A percentile compares a stretch with the other conserved stretches of the same genome.
Conservation (phyloP, 352 stramenopile species). For the Globisporangium solare region DNA sequence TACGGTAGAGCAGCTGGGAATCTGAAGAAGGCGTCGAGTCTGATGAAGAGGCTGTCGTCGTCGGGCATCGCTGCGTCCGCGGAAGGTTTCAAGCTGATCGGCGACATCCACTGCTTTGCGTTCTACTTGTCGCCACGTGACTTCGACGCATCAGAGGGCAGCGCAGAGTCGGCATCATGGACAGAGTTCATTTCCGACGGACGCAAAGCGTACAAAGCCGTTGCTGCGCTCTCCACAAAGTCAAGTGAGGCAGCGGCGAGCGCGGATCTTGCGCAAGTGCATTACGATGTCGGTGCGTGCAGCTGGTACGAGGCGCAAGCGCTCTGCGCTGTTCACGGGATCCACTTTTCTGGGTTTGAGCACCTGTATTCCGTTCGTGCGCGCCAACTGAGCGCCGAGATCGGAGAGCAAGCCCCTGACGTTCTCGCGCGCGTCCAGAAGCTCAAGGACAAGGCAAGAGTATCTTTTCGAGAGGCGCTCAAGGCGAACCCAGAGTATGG, state of each 20-base stretch:
- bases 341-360: slow-evolving; percentile 42
- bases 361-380: slow-evolving; percentile 2
- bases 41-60: slow-evolving; percentile 37
- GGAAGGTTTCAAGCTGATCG: slow-evolving; percentile 63
- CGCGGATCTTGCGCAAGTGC: slow-evolving; percentile 29
- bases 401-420: not conserved
- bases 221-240: slow-evolving; percentile 16
- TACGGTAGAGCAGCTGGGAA: slow-evolving; percentile 66
- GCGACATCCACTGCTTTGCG: slow-evolving; percentile 77
- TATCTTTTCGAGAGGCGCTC: slow-evolving; percentile 47
- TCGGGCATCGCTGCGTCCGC: slow-evolving; percentile 19
- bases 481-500: slow-evolving; percentile 36
- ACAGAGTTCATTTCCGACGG: slow-evolving; percentile 56
- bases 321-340: slow-evolving; percentile 24
- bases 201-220: slow-evolving; percentile 47
- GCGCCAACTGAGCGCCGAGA: not conserved
- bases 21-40: slow-evolving; percentile 48
- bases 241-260: slow-evolving; percentile 5
- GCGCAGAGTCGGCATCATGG: slow-evolving; percentile 21
- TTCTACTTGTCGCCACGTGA: slow-evolving; percentile 73
- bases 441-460: slow-evolving; percentile 28
- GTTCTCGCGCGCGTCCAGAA: slow-evolving; percentile 12
- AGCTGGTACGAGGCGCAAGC: slow-evolving; percentile 79
- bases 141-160: slow-evolving; percentile 21
- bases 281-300: slow-evolving; percentile 67